Conservation (phyloP, 129 eudicot species). For the Chrysanthemum lavandulifolium region DNA sequence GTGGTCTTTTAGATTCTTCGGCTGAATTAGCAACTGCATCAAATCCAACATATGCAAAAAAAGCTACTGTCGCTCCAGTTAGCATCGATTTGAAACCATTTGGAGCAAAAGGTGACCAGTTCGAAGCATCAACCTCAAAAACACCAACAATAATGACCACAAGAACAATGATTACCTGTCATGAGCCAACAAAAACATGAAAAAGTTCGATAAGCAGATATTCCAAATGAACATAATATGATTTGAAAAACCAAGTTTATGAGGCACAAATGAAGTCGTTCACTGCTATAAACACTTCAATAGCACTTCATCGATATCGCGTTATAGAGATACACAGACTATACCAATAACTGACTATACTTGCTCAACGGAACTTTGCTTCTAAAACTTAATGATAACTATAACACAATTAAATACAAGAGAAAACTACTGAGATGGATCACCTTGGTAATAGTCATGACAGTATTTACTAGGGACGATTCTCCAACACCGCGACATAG, state of each 20-base stretch:
- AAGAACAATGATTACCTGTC: slow-evolving; percentile 84
- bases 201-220: background rate
- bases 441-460: slow-evolving; percentile 95
- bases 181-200: slow-evolving; percentile 15
- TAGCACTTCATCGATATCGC: no score
- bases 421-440: background rate
- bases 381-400: no score
- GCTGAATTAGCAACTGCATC: slow-evolving; percentile 99
- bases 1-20: slow-evolving; percentile 96
- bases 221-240: background rate
- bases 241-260: background rate
- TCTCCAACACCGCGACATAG: slow-evolving; percentile 91
- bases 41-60: slow-evolving; percentile 95
- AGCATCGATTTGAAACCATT: slow-evolving; percentile 69
- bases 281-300: no score
- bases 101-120: slow-evolving; percentile 97
- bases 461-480: slow-evolving; percentile 71
- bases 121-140: slow-evolving; percentile 84
- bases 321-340: no score
- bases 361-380: no score
- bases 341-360: no score
- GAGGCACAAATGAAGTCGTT: no score
- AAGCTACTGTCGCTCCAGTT: slow-evolving; percentile 97
- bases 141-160: slow-evolving; percentile 76
- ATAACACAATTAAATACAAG: no score